phyloP scores from a whole-genome alignment of 1,284 basidiomycete genomes.

The Polyporus tsugae region DNA sequence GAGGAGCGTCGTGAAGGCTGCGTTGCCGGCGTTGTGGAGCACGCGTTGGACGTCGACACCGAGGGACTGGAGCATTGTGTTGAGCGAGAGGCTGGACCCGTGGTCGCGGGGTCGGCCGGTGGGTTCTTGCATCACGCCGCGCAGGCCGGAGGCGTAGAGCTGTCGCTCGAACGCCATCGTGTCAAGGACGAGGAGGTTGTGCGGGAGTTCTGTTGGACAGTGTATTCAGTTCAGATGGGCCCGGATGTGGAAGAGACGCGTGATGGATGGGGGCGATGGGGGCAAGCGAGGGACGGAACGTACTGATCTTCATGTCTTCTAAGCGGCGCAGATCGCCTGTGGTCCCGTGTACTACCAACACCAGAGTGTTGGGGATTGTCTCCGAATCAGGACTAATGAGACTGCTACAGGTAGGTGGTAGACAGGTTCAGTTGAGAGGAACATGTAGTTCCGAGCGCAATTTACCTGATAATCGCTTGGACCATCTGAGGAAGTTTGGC shows the following conservation, averaged over 20 bases:
- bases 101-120: constrained; percentile 57
- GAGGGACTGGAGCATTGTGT: constrained; percentile 62
- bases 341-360: constrained; percentile 78
- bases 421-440: constrained; percentile 14
- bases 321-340: constrained; percentile 62
- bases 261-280: not conserved
- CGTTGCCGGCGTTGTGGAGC: constrained; percentile 76
- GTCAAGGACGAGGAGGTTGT: constrained; percentile 79
- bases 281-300: constrained; percentile 36
- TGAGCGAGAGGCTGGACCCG: constrained; percentile 61
- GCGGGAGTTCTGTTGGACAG: constrained; percentile 64
- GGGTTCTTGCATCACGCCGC: constrained; percentile 67
- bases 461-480: constrained; percentile 76
- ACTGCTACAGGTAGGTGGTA: constrained; percentile 52
- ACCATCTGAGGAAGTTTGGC: constrained; percentile 74
- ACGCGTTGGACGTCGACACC: constrained; percentile 50
- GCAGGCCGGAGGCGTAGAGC: constrained; percentile 62
- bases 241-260: constrained; percentile 30
- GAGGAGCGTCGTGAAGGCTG: constrained; percentile 70
- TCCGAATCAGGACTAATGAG: constrained; percentile 84
- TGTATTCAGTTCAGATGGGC: constrained; percentile 22
- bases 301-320: constrained; percentile 81
- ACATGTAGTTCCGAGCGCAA: constrained; percentile 10
- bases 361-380: constrained; percentile 72
- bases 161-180: constrained; percentile 66